Evolutionary conservation across 2,329 filamentous ascomycete species (phyloP).

Genomic region (Colletotrichum phormii): DNA sequence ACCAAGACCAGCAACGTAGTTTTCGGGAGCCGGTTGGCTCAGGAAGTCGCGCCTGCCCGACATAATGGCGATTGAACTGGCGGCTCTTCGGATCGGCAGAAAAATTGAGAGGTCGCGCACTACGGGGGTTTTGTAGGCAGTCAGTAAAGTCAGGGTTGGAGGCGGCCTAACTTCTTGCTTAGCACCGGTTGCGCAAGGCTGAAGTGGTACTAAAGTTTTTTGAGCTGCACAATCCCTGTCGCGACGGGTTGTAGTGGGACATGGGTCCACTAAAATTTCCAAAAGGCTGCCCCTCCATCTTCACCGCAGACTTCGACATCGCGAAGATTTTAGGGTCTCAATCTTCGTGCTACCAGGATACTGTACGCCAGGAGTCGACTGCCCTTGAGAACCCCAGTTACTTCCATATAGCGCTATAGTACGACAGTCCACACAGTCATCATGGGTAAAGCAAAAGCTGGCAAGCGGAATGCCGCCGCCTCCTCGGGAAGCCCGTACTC

Average conservation of each 20-base stretch:
- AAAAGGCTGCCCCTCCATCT: constrained; percentile 38
- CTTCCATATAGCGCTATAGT: background rate
- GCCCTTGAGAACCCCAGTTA: no score
- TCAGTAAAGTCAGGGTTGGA: background rate
- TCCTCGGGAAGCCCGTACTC: constrained; percentile 41
- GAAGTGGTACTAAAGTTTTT: constrained; percentile 36
- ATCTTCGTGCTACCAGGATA: background rate
- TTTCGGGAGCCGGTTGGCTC: constrained; percentile 85
- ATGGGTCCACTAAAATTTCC: constrained; percentile 37
- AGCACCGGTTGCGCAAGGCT: constrained; percentile 31
- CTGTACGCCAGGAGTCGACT: background rate
- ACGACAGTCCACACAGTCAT: constrained; percentile 3
- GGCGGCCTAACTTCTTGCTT: constrained; percentile 4
- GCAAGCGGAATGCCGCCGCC: constrained; percentile 63
- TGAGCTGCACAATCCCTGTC: constrained; percentile 34
- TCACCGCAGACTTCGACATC: constrained; percentile 35
- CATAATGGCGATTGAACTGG: constrained; percentile 51
- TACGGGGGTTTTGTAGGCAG: background rate
- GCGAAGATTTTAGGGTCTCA: constrained; percentile 13
- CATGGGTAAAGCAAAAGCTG: constrained; percentile 66
- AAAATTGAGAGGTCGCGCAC: background rate
- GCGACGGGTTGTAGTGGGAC: constrained; percentile 15
- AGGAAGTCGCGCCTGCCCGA: constrained; percentile 83
- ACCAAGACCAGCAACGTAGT: constrained; percentile 95
- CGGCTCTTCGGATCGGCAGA: background rate